Percentiles rank a stretch among this genome's conserved stretches.
Conservation (phyloP, 495 filamentous ascomycete genomes). For the Cudoniella acicularis region DNA sequence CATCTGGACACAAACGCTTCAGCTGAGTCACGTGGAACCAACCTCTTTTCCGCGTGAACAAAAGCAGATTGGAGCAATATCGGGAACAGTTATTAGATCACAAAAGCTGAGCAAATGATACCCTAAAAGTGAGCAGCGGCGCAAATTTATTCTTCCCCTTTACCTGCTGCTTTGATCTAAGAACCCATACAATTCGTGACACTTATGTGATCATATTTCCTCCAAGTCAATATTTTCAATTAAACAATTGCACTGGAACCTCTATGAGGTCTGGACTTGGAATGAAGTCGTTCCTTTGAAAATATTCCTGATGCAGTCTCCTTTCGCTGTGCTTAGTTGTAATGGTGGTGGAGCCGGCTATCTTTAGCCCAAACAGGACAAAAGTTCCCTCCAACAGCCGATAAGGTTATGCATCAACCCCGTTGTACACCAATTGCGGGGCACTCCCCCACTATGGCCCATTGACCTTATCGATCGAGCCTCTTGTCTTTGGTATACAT, state of each 20-base stretch:
- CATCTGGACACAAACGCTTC: not conserved
- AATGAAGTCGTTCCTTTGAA: no score
- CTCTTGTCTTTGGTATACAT: slow-evolving; percentile 1
- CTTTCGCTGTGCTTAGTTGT: not conserved
- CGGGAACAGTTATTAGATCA: not conserved
- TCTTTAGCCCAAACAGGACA: slow-evolving; percentile 21
- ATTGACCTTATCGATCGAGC: slow-evolving; percentile 8
- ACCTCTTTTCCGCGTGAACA: not conserved
- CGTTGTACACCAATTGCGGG: slow-evolving; percentile 9
- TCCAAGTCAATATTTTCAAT: not conserved
- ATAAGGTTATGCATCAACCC: slow-evolving; percentile 1
- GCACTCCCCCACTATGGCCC: slow-evolving; percentile 15
- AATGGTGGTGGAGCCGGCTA: slow-evolving; percentile 1
- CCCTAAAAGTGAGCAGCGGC: not conserved
- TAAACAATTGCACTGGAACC: no score
- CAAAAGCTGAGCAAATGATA: not conserved
- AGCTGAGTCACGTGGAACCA: not conserved
- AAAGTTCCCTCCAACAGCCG: slow-evolving; percentile 13
- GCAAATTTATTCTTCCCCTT: not conserved
- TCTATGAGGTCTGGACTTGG: no score
- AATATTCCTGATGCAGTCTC: slow-evolving; percentile 19
- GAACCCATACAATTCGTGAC: not conserved
- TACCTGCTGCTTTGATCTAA: not conserved
- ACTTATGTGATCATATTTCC: not conserved
- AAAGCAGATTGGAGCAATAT: not conserved